Base-by-base conservation (phyloP, 1,139 yeast genomes). In the Scheffersomyces titani region DNA sequence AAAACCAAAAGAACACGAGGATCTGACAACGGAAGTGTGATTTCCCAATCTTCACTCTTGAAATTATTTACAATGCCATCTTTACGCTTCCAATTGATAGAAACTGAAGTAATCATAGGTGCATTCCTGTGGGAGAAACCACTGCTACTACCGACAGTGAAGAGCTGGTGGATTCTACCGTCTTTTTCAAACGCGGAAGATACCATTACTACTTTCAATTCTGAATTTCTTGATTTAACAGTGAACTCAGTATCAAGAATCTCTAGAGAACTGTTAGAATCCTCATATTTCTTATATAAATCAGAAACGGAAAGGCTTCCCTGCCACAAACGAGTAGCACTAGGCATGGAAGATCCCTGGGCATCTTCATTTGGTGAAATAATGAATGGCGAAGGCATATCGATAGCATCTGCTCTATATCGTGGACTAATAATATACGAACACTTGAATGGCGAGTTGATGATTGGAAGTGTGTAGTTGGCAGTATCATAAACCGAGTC, bases 11-110 rank as follows among this genome's bases (percentile, higher is more conserved):
- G 70, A 0, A 88, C 87, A 52, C 96, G 71, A 1, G 96, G 96
- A 64, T 89, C 94, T 51, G 86, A 79, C 50, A 87, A 75, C 1
- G 93, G 91, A 16, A 90, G 68, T 1, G 79, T 73, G 6, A 87
- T 72, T 51, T 81, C 84, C 82, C 83, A 79, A 30, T 79, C 74
- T 6, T 69, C 72, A 16, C 76, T 71, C 3, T 59, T 62, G 54
- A 64, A 80, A 4, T 55, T 63, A 57, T 77, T 77, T 1, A 65
- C 53, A 1, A 53, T 54, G 2, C 52, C 58, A 0, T 57, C 64
- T 3, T 56, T 51, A 50, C 86, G 63, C 54, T 63, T 71, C 82
- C 84, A 83, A 21, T 65, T 63, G 19, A 80, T 64, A 0, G 47
- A 59, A 2, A 71, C 72, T 0, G 68, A 60, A 0, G 71, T 69